Conservation (phyloP, 768 basidiomycete genomes). For the Tremella fuciformis region DNA sequence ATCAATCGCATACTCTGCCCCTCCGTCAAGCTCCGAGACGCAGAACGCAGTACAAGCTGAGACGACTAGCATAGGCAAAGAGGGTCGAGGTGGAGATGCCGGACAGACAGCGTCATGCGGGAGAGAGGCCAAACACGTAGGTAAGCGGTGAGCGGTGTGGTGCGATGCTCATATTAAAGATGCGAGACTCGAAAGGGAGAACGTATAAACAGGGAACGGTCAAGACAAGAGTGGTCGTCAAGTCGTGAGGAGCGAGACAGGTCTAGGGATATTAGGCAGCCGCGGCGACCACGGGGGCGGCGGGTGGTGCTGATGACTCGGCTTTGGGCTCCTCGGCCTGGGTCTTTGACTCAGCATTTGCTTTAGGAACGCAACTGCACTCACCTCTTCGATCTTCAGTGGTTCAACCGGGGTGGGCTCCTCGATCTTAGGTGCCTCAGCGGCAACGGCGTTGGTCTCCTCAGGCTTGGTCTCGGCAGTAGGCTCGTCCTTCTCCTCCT, state of each 20-base stretch:
- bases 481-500: conserved; percentile 48
- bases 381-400: conserved; percentile 58
- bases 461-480: conserved; percentile 45
- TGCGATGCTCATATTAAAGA: conserved; percentile 10
- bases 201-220: conserved; percentile 7
- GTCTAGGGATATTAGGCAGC: conserved; percentile 60
- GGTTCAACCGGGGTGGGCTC: conserved; percentile 77
- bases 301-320: conserved; percentile 28
- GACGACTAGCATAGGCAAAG: conserved; percentile 2
- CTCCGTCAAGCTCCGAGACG: neutral
- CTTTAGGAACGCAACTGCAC: conserved; percentile 3
- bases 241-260: conserved; percentile 52
- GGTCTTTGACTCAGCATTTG: no score
- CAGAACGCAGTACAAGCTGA: no score
- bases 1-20: conserved; percentile 4
- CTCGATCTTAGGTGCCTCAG: conserved; percentile 84
- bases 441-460: conserved; percentile 61
- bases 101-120: conserved; percentile 4
- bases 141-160: conserved; percentile 2
- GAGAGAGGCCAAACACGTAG: conserved; percentile 1
- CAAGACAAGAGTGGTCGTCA: conserved; percentile 57
- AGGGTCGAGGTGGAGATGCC: neutral
- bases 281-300: conserved; percentile 68
- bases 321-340: conserved; percentile 10
- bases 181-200: neutral